Evolutionary conservation across 2,329 filamentous ascomycete genomes (phyloP).

Genomic region (Colletotrichum orbiculare): DNA sequence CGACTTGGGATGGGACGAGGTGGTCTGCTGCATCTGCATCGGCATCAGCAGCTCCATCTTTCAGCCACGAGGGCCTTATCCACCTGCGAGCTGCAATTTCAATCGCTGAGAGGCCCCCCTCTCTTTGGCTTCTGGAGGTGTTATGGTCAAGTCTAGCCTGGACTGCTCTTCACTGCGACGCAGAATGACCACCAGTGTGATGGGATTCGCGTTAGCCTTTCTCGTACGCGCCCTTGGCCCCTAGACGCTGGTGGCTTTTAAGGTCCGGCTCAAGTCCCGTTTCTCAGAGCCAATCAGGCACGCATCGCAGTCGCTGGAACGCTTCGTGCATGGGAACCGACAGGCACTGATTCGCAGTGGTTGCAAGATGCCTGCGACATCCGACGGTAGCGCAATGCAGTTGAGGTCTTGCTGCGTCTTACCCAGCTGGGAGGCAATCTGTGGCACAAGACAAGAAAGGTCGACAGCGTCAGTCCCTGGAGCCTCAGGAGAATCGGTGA

Average conservation of each 20-base stretch:
- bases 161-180: not conserved
- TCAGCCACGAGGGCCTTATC: conserved; percentile 26
- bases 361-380: conserved; percentile 43
- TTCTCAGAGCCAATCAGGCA: conserved; percentile 51
- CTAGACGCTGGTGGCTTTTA: conserved; percentile 29
- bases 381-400: conserved; percentile 30
- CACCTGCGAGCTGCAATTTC: conserved; percentile 18
- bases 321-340: conserved; percentile 52
- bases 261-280: conserved; percentile 30
- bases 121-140: too few relatives aligned
- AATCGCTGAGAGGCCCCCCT: not conserved
- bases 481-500: conserved; percentile 22
- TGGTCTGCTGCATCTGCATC: not conserved
- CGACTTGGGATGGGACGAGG: too few relatives aligned
- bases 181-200: conserved; percentile 27
- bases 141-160: too few relatives aligned
- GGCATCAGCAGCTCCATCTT: conserved; percentile 7
- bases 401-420: conserved; percentile 26
- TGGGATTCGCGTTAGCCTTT: conserved; percentile 32
- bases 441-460: conserved; percentile 10
- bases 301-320: conserved; percentile 49
- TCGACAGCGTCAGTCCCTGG: conserved; percentile 24
- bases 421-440: conserved; percentile 17
- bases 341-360: conserved; percentile 50
- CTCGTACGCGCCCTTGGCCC: conserved; percentile 54